Evolutionary conservation across 2,329 filamentous ascomycete genomes (phyloP).

Genomic region (Blastomyces emzantsi): DNA sequence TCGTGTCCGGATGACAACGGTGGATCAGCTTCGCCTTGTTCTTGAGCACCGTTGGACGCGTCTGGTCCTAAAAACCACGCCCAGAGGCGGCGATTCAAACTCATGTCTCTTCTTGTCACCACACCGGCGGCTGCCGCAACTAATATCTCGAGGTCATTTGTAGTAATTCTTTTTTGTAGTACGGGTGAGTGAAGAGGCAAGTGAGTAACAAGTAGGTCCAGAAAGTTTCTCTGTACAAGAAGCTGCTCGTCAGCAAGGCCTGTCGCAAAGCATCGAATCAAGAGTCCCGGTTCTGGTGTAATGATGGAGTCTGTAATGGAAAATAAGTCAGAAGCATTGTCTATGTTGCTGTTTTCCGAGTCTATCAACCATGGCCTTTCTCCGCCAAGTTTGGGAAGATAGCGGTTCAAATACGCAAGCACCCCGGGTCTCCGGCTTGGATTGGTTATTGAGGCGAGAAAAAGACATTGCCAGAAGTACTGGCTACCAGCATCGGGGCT

Average conservation of each 20-base stretch:
- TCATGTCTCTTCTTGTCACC: conserved; percentile 88
- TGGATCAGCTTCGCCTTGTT: conserved; percentile 26
- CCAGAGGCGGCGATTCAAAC: conserved; percentile 89
- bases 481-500: conserved; percentile 56
- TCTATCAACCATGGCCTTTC: conserved; percentile 26
- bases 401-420: conserved; percentile 72
- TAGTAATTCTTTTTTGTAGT: conserved; percentile 63
- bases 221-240: conserved; percentile 84
- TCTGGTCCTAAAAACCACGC: conserved; percentile 87
- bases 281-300: conserved; percentile 76
- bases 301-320: conserved; percentile 41
- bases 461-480: conserved; percentile 98
- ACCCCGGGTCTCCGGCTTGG: conserved; percentile 75
- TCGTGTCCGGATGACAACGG: conserved; percentile 23
- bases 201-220: conserved; percentile 86
- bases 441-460: conserved; percentile 85
- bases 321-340: conserved; percentile 23
- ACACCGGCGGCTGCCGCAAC: conserved; percentile 78
- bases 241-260: conserved; percentile 81
- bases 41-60: conserved; percentile 32
- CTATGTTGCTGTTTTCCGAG: conserved; percentile 23
- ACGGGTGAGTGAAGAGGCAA: conserved; percentile 76
- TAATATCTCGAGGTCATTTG: conserved; percentile 69
- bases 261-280: conserved; percentile 85
- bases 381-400: conserved; percentile 61